Evolutionary conservation across 768 basidiomycete species (phyloP).

Genomic region (Floccularia luteovirens): DNA sequence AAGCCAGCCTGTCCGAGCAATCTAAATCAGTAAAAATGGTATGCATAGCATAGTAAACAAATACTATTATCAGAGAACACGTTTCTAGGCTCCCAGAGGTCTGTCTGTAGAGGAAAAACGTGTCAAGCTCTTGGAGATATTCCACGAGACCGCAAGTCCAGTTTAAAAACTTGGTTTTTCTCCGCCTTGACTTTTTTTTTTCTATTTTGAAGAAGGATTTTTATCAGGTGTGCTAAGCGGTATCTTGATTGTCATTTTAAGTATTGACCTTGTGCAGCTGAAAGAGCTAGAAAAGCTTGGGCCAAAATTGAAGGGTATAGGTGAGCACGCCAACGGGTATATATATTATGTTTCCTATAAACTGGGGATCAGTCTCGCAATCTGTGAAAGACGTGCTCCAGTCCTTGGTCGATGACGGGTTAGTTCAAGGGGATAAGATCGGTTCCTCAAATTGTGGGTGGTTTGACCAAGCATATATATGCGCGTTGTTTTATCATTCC

Average conservation of each 20-base stretch:
- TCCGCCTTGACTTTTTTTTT: neutral
- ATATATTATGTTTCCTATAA: neutral
- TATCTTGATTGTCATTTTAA: neutral
- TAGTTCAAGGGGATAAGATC: slow-evolving; percentile 88
- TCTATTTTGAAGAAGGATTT: slow-evolving; percentile 62
- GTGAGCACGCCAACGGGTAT: slow-evolving; percentile 26
- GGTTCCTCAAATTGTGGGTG: slow-evolving; percentile 86
- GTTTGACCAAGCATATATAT: slow-evolving; percentile 17
- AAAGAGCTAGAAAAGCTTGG: slow-evolving; percentile 91
- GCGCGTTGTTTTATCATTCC: slow-evolving; percentile 7
- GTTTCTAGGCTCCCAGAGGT: slow-evolving; percentile 69
- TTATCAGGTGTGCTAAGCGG: slow-evolving; percentile 41
- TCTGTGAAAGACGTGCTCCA: slow-evolving; percentile 90
- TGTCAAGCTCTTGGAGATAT: slow-evolving; percentile 82
- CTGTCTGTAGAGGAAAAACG: slow-evolving; percentile 89
- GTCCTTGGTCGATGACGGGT: slow-evolving; percentile 77
- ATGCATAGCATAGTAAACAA: too few species aligned
- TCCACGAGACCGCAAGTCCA: slow-evolving; percentile 72
- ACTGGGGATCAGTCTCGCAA: slow-evolving; percentile 62
- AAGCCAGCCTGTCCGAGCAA: too few species aligned
- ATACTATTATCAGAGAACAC: too few species aligned
- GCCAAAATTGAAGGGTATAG: slow-evolving; percentile 87
- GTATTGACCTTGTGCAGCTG: slow-evolving; percentile 33
- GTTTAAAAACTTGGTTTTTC: slow-evolving; percentile 2
- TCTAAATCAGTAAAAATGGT: too few species aligned